Conservation (phyloP, 2,329 filamentous ascomycete species). For the Truncatella angustata region DNA sequence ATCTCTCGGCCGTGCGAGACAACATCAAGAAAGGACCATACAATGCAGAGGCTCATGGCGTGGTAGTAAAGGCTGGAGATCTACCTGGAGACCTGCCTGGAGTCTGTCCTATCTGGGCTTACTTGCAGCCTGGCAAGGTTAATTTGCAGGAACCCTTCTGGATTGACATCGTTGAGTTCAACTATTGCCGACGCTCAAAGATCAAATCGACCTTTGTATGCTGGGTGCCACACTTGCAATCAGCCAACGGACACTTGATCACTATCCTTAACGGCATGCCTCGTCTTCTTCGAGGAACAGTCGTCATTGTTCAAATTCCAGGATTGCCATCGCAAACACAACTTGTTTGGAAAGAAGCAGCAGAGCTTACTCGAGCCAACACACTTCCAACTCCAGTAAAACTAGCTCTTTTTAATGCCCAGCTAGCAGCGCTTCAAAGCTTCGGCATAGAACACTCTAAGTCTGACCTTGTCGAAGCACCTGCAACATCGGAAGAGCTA, state of each 20-base stretch:
- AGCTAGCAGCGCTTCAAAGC: conserved; percentile 13
- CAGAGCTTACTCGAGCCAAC: conserved; percentile 10
- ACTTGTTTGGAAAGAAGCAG: conserved; percentile 9
- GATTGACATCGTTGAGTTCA: conserved; percentile 14
- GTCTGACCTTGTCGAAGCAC: background rate
- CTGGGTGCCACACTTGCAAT: conserved; percentile 23
- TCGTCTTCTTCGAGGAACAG: background rate
- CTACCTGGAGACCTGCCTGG: background rate
- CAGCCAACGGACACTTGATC: conserved; percentile 17
- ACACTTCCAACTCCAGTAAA: conserved; percentile 12
- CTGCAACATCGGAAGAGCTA: background rate
- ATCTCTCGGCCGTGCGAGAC: conserved; percentile 13
- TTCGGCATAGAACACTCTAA: background rate
- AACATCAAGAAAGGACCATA: conserved; percentile 13
- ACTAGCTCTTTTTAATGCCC: conserved; percentile 16
- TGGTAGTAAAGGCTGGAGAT: conserved; percentile 14
- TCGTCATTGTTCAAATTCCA: background rate
- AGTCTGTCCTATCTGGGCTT: conserved; percentile 24
- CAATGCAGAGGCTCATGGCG: conserved; percentile 22
- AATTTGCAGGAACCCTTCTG: background rate
- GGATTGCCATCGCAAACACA: background rate
- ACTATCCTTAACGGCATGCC: conserved; percentile 22
- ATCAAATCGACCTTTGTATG: conserved; percentile 18
- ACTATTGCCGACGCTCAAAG: background rate
- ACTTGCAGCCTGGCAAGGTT: background rate